Conservation (phyloP, 2,329 filamentous ascomycete species). For the Colletotrichum costaricense region DNA sequence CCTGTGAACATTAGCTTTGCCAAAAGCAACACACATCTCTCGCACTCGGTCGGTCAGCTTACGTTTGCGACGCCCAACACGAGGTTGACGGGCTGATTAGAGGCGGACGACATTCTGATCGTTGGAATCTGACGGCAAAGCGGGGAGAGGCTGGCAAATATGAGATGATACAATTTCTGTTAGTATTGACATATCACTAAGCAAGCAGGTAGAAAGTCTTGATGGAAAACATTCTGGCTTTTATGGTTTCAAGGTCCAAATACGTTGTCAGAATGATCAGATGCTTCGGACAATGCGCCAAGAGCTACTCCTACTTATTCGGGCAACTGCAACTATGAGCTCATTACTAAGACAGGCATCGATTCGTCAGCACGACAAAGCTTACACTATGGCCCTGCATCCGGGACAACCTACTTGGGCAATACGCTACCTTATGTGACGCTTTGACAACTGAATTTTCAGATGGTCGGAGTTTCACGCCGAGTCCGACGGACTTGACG, state of each 20-base stretch:
- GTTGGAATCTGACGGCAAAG: not conserved
- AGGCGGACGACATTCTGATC: not conserved
- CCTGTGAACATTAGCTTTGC: not conserved
- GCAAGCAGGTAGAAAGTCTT: too few relatives aligned
- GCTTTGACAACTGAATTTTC: not conserved
- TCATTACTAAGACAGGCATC: not conserved
- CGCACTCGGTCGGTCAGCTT: not conserved
- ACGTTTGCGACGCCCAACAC: not conserved
- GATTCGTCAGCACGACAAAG: not conserved
- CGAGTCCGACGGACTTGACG: not conserved
- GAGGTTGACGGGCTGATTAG: not conserved
- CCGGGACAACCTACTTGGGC: not conserved
- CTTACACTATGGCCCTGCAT: not conserved
- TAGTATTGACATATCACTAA: not conserved
- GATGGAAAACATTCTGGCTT: not conserved
- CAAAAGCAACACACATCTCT: not conserved
- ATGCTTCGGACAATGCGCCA: not conserved
- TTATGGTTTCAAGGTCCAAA: not conserved
- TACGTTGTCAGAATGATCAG: not conserved
- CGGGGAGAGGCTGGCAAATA: not conserved
- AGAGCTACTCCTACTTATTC: not conserved
- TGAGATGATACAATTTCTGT: not conserved
- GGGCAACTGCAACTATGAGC: not conserved
- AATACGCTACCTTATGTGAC: not conserved
- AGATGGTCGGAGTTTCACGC: not conserved